Evolutionary conservation across 1,139 yeast genomes (phyloP).

Genomic region (Blastobotrys serpentis): DNA sequence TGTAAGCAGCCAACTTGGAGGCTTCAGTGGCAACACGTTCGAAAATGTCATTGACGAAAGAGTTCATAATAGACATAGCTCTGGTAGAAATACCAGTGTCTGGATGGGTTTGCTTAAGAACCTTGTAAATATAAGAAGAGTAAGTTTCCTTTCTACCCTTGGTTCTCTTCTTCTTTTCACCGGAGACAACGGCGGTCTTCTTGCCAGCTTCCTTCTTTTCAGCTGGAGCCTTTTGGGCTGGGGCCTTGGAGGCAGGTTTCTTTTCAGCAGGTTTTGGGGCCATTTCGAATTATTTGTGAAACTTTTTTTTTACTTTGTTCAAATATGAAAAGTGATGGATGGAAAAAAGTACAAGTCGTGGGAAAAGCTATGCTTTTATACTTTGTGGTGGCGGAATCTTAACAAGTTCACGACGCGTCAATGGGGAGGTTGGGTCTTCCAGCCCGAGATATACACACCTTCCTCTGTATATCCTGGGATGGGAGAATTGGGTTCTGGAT

Average conservation of each 20-base stretch:
- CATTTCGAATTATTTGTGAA: conserved; percentile 51
- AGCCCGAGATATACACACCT: too few relatives aligned
- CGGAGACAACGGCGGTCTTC: conserved; percentile 78
- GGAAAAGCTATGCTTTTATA: conserved; percentile 5
- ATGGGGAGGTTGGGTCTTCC: neutral
- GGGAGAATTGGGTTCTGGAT: too few relatives aligned
- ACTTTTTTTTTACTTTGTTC: conserved; percentile 35
- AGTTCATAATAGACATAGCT: conserved; percentile 99
- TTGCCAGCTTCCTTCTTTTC: conserved; percentile 95
- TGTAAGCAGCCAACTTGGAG: conserved; percentile 98
- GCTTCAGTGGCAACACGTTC: conserved; percentile 84
- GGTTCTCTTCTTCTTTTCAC: conserved; percentile 89
- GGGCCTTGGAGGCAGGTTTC: conserved; percentile 54
- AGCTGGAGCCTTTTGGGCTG: conserved; percentile 94
- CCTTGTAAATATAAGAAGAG: conserved; percentile 98
- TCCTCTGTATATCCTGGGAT: too few relatives aligned
- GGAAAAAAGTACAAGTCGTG: conserved; percentile 8
- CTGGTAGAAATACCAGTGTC: conserved; percentile 99
- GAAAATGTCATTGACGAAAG: conserved; percentile 83
- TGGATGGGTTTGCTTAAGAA: conserved; percentile 98
- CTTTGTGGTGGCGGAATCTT: neutral
- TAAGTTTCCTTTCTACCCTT: conserved; percentile 99
- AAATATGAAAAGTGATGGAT: conserved; percentile 12
- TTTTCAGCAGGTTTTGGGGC: conserved; percentile 95
- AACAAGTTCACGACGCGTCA: neutral